These are phyloP conservation scores for Cenchrus americanus DNA, from an alignment of 176 grass and related monocot genomes.

Conservation along the genomic window DNA sequence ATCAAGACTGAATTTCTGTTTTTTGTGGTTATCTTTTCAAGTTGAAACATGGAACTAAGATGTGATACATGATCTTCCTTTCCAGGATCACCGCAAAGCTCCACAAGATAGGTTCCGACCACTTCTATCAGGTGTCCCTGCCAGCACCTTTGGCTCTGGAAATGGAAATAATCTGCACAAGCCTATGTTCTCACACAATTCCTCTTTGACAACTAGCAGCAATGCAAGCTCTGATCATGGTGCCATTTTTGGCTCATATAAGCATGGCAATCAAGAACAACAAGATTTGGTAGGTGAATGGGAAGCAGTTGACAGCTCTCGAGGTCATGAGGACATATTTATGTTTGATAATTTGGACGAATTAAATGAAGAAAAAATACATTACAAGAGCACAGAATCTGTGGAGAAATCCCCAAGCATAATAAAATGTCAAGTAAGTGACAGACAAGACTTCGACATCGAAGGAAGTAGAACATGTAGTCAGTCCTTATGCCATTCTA, in stretches of 20 bases:
- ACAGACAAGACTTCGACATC: slow-evolving; percentile 31
- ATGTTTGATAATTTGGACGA: slow-evolving; percentile 83
- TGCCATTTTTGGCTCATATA: slow-evolving; percentile 55
- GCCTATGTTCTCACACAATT: slow-evolving; percentile 72
- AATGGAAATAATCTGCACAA: slow-evolving; percentile 58
- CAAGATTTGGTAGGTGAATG: slow-evolving; percentile 56
- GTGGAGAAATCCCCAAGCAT: slow-evolving; percentile 18
- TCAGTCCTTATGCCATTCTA: slow-evolving; percentile 32
- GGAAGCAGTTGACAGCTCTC: slow-evolving; percentile 49
- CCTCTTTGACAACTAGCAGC: slow-evolving; percentile 66
- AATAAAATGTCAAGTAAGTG: slow-evolving; percentile 43
- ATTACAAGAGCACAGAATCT: slow-evolving; percentile 35
- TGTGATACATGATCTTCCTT: slow-evolving; percentile 42
- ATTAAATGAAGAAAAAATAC: slow-evolving; percentile 56
- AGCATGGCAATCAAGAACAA: slow-evolving; percentile 56
- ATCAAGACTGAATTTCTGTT: slow-evolving; percentile 14
- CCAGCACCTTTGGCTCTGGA: slow-evolving; percentile 58
- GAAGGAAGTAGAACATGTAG: slow-evolving; percentile 32
- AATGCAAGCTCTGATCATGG: slow-evolving; percentile 70
- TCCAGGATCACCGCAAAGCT: slow-evolving; percentile 82
- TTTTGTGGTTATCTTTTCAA: slow-evolving; percentile 11
- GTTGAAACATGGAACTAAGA: slow-evolving; percentile 28
- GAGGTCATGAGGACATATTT: slow-evolving; percentile 71
- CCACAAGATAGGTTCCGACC: slow-evolving; percentile 92
- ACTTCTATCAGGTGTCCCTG: slow-evolving; percentile 85